Percentiles rank a stretch among this genome's conserved stretches.
Evolutionary conservation across 352 stramenopile species (phyloP).

Genomic region (Globisporangium canariense): DNA sequence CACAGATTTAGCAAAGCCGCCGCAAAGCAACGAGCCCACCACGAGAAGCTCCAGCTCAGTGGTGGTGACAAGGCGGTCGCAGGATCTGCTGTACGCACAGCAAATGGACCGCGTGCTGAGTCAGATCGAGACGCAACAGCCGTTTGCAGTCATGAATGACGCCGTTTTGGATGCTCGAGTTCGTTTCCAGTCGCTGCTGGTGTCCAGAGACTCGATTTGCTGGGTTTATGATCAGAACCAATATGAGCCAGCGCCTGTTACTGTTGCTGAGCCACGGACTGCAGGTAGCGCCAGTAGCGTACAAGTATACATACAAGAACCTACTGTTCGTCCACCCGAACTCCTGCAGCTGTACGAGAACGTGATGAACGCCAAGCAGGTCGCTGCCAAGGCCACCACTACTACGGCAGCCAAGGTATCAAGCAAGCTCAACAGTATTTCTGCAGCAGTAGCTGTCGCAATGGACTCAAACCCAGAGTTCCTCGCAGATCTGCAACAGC

Average conservation of each 20-base stretch:
- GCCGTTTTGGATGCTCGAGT: slow-evolving; percentile 21
- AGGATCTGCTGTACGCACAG: slow-evolving; percentile 35
- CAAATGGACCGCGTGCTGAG: slow-evolving; percentile 38
- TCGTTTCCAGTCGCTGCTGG: slow-evolving; percentile 23
- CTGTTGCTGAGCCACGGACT: not conserved
- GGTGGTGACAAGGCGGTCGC: slow-evolving; percentile 19
- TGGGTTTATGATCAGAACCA: not conserved
- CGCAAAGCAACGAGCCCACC: not conserved
- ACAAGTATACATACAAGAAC: not conserved
- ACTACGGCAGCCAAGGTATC: not conserved
- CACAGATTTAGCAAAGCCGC: not conserved
- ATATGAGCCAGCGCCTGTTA: not conserved
- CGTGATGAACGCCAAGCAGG: slow-evolving; percentile 24
- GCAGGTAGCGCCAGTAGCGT: not conserved
- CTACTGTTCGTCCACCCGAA: not conserved
- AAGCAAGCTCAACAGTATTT: not conserved
- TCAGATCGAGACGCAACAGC: slow-evolving; percentile 24
- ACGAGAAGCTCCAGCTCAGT: not conserved
- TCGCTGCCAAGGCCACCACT: not conserved
- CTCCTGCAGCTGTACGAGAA: slow-evolving; percentile 35
- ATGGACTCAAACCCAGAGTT: slow-evolving; percentile 7
- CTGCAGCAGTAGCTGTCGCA: no score
- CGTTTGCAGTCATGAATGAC: slow-evolving; percentile 24
- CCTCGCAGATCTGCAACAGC: slow-evolving; percentile 7
- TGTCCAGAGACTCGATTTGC: not conserved